Base-by-base conservation (phyloP, 805 yeast species). In the Ogataea nitratoaversa region DNA sequence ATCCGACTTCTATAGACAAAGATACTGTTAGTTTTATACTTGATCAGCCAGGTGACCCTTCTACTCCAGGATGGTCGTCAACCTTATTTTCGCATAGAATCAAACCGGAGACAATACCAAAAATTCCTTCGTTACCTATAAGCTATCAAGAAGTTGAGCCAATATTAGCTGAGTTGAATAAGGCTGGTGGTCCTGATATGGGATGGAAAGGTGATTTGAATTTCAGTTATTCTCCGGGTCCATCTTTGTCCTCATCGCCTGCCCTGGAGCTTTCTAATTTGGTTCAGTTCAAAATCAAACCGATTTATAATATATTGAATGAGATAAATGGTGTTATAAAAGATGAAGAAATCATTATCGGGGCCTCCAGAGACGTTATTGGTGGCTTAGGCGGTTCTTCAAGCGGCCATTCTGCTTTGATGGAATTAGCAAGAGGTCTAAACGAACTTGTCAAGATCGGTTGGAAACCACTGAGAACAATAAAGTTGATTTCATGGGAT, bases 1-100 rank as follows among this genome's bases (percentile, higher is more conserved):
- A 76, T 47, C 77, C 78, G 28, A 64, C 72, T 38, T 67, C 80
- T 8, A 74, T 83, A 20, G 79, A 79, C 51, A 68, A 85, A 54
- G 83, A 79, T 3, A 71, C 84, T 8, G 80, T 76, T 1, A 77
- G 70, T 43, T 78, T 67, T 45, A 66, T 79, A 41, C 72, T 78
- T 3, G 76, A 74, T 24, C 68, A 70, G 37, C 87, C 89, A 0
- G 90, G 90, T 11, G 91, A 83, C 54, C 90, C 90, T 27, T 79
- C 89, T 0, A 81, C 89, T 2, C 86, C 87, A 7, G 87, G 86
- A 3, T 77, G 76, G 63, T 72, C 86, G 2, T 75, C 84, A 18
- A 73, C 72, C 23, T 54, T 54, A 7, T 55, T 66, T 31, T 60
- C 65, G 6, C 70, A 63, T 42, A 53, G 76, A 34, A 43, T 57